Base-by-base conservation (phyloP, 2,329 filamentous ascomycete genomes). In the Diaporthe citriasiana region DNA sequence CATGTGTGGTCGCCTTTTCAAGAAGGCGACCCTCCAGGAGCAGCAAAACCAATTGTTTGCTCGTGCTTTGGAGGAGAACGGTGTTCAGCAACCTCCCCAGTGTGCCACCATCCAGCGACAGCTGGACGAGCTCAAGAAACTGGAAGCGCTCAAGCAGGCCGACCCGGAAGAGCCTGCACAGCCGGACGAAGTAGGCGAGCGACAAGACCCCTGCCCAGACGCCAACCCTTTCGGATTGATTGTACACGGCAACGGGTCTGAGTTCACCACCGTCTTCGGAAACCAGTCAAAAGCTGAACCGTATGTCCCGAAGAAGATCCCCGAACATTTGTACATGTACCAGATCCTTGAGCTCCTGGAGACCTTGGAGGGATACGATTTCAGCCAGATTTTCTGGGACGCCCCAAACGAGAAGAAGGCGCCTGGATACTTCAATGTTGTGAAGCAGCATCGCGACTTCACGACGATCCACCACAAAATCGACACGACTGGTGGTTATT, bases 401-500 rank as follows among this genome's bases (percentile, higher is more conserved):
- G 15, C 25, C 30, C 1, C 27, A 3, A 45, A 13, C 25, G 12
- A 42, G 35, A 15, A 42, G 4, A 13, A 42, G 56, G 40, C 35
- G n/a, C 33, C 35, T 4, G 19, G 13, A 15, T 60, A 60, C n/a
- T 42, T 10, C 10, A 1, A 22, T 4, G 2, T 42, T 10, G 57
- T 60, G n/a, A 30, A 3, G 57, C 7, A 42, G 7, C 57, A 25
- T 4, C 38, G 57, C 8, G 57, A 60, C 38, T 15, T 60, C 22
- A 1, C 4, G 17, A 45, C 9, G 12, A 45, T 60, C 25, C 4
- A 19, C 38, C 19, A 12, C 1, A 40, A 38, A 3, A 13, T 35
- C 1, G 3, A 15, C 10, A 13, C 1, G 0, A 27, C 3, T 38
- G 17, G 0, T 0, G 1, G 2, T 4, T 38, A 57, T 33, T 0